Evolutionary conservation across 1,139 yeast genomes (phyloP).

Genomic region (Arxiozyma slooffiae): DNA sequence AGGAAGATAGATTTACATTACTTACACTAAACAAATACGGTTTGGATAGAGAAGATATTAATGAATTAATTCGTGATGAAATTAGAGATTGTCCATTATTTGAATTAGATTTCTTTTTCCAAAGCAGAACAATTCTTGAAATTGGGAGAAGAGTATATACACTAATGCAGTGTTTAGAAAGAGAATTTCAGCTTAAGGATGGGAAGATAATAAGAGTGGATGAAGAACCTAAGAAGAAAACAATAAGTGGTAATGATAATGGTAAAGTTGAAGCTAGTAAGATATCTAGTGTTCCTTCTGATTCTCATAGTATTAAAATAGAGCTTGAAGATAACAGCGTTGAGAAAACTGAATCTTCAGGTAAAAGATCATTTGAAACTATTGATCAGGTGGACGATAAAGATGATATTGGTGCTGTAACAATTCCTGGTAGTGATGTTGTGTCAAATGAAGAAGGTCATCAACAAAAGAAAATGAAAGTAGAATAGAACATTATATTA

Average conservation of each 20-base stretch:
- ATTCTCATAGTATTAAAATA: background rate
- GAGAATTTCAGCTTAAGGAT: slow-evolving; percentile 37
- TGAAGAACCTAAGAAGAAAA: slow-evolving; percentile 1
- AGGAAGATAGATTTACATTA: slow-evolving; percentile 62
- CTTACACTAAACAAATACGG: slow-evolving; percentile 60
- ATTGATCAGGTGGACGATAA: background rate
- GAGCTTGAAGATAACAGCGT: background rate
- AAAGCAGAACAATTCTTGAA: slow-evolving; percentile 56
- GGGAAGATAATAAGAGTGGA: background rate
- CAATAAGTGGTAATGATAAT: background rate
- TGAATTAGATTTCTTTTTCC: slow-evolving; percentile 63
- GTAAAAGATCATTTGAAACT: background rate
- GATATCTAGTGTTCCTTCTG: background rate
- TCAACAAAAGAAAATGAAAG: slow-evolving; percentile 1
- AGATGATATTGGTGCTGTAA: background rate
- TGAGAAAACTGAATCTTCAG: background rate
- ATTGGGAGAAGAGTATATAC: slow-evolving; percentile 60
- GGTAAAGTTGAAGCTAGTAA: background rate
- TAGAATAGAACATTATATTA: background rate
- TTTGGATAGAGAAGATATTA: slow-evolving; percentile 52
- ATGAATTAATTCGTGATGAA: slow-evolving; percentile 52
- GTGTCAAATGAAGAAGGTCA: background rate
- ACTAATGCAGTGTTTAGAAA: slow-evolving; percentile 52
- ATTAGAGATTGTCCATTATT: slow-evolving; percentile 54
- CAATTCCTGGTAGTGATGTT: background rate